Conservation (phyloP, 495 filamentous ascomycete genomes). For the Aspergillus sclerotioniger region DNA sequence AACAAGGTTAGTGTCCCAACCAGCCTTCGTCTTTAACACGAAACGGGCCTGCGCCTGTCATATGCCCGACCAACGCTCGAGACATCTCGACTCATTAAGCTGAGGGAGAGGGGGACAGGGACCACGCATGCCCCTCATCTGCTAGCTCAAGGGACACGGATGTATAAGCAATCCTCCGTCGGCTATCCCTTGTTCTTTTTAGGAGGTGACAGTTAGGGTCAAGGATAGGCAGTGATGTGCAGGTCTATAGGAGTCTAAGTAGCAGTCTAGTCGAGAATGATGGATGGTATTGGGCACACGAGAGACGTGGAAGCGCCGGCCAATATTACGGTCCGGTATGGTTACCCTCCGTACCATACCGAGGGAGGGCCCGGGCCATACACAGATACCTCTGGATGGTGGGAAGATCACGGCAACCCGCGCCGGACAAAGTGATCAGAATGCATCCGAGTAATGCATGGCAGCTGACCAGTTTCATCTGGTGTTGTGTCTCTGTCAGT, state of each 20-base stretch:
- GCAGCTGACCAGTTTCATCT: not conserved
- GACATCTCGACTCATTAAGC: not conserved
- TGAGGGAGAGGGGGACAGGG: not conserved
- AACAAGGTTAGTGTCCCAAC: not conserved
- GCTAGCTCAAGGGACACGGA: not conserved
- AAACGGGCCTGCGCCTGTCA: not conserved
- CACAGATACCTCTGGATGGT: not conserved
- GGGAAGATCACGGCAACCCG: constrained; percentile 22
- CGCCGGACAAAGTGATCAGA: constrained; percentile 15
- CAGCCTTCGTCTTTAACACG: not conserved
- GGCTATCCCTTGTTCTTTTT: not conserved
- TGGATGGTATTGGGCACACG: constrained; percentile 15
- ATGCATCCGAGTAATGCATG: constrained; percentile 14
- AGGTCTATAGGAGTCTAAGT: constrained; percentile 5
- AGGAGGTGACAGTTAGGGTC: not conserved
- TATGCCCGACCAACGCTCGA: not conserved
- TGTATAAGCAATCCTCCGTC: not conserved
- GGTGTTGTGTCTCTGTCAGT: not conserved
- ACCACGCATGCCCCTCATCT: not conserved
- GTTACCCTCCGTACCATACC: not conserved
- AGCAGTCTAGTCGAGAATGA: constrained; percentile 9
- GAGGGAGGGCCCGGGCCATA: not conserved
- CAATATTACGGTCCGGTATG: constrained; percentile 10
- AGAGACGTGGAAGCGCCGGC: constrained; percentile 4
- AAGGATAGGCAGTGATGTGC: constrained; percentile 5